Conservation (phyloP, 2,329 filamentous ascomycete genomes). For the Xenosphaeropsis pyriputrescens region DNA sequence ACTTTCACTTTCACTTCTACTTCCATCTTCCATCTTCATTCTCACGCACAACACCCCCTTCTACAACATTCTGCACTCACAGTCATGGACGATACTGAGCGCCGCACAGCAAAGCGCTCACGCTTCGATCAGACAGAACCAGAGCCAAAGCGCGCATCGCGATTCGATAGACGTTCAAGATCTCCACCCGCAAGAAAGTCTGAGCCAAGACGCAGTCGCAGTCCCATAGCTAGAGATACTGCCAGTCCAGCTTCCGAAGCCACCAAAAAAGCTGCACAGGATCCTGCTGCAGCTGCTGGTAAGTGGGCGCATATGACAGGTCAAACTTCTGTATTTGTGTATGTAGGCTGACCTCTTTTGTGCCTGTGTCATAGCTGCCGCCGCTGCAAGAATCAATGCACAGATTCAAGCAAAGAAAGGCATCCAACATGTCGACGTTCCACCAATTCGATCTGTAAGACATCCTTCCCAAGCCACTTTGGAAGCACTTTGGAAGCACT, state of each 20-base stretch:
- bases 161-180: constrained; percentile 85
- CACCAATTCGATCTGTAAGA: constrained; percentile 54
- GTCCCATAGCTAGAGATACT: constrained; percentile 42
- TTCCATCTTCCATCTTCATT: too few species aligned
- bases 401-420: constrained; percentile 75
- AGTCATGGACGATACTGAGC: constrained; percentile 63
- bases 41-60: too few species aligned
- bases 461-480: constrained; percentile 1
- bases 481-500: too few species aligned
- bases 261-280: constrained; percentile 32
- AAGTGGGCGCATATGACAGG: constrained; percentile 16
- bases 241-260: constrained; percentile 15
- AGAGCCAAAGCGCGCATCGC: constrained; percentile 59
- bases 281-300: constrained; percentile 71
- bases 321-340: background rate
- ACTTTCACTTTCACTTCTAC: too few species aligned
- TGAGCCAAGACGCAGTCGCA: constrained; percentile 65
- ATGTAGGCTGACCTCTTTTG: background rate
- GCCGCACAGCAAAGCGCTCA: constrained; percentile 63
- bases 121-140: constrained; percentile 89
- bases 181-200: constrained; percentile 55
- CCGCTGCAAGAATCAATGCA: constrained; percentile 77
- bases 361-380: constrained; percentile 46
- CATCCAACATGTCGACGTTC: constrained; percentile 80
- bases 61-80: too few species aligned